Evolutionary conservation across 2,329 filamentous ascomycete species (phyloP).

Genomic region (Fusarium subtropicale): DNA sequence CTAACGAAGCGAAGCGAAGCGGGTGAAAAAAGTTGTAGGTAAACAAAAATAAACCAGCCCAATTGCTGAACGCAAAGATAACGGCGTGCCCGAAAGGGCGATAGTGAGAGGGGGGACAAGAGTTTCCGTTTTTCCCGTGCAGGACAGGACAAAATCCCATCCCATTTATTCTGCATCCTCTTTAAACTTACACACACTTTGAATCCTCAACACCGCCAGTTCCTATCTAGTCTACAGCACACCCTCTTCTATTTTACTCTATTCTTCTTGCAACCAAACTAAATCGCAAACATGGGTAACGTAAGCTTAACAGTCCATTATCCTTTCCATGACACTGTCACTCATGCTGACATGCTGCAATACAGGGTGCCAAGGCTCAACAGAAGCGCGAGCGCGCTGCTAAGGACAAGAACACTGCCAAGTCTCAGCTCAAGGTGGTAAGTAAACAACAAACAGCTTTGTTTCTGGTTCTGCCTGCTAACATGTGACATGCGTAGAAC

Average conservation of each 20-base stretch:
- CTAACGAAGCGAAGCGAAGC: constrained; percentile 4
- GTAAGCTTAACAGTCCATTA: constrained; percentile 41
- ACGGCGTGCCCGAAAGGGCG: constrained; percentile 29
- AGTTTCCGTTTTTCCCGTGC: constrained; percentile 36
- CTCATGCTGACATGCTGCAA: constrained; percentile 35
- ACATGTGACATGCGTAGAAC: constrained; percentile 64
- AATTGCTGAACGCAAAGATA: constrained; percentile 28
- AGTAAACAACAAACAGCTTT: constrained; percentile 48
- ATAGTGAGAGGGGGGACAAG: constrained; percentile 15
- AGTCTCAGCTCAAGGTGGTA: constrained; percentile 77
- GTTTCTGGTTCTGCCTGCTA: constrained; percentile 16
- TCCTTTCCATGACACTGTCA: not conserved
- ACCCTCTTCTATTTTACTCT: constrained; percentile 11
- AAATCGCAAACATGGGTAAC: constrained; percentile 52
- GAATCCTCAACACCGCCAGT: constrained; percentile 34
- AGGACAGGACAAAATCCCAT: constrained; percentile 11
- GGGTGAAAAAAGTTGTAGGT: not conserved
- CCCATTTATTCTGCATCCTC: constrained; percentile 18
- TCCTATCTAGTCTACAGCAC: not conserved
- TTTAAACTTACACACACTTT: constrained; percentile 18
- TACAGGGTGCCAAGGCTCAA: constrained; percentile 72
- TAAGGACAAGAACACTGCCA: constrained; percentile 68
- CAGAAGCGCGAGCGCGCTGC: constrained; percentile 79
- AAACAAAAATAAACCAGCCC: constrained; percentile 15
- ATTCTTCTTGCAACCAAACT: constrained; percentile 12